These are phyloP conservation scores for Metroxylon sagu DNA, from an alignment of 176 grass and related monocot genomes.

Conservation along the genomic window DNA sequence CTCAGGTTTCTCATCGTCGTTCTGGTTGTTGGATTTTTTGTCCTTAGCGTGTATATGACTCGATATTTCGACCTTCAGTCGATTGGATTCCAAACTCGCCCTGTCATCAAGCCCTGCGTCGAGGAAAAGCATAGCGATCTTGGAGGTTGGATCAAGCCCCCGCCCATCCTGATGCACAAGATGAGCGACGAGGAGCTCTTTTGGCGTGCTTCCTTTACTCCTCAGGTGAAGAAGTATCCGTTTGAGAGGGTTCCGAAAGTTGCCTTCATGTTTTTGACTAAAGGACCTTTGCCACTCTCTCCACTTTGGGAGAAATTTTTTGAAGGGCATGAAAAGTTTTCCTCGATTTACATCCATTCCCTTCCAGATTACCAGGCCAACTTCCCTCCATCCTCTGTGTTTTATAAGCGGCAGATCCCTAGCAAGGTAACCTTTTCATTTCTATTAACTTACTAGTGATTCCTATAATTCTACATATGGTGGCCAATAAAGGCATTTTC, in stretches of 20 bases:
- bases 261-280: slow-evolving; percentile 91
- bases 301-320: slow-evolving; percentile 88
- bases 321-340: slow-evolving; percentile 24
- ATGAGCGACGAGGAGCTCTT: slow-evolving; percentile 83
- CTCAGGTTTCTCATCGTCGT: slow-evolving; percentile 29
- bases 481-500: too few relatives aligned
- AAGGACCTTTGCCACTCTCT: slow-evolving; percentile 56
- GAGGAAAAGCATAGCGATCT: neutral
- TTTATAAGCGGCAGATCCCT: slow-evolving; percentile 65
- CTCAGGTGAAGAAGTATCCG: slow-evolving; percentile 26
- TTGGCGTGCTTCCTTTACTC: slow-evolving; percentile 65
- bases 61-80: slow-evolving; percentile 20
- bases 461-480: too few relatives aligned
- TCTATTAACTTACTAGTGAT: too few relatives aligned
- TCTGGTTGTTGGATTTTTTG: slow-evolving; percentile 24
- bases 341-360: slow-evolving; percentile 69
- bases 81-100: neutral
- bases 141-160: slow-evolving; percentile 11
- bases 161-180: slow-evolving; percentile 47
- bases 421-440: slow-evolving; percentile 47
- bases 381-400: slow-evolving; percentile 45
- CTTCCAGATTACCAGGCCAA: slow-evolving; percentile 44
- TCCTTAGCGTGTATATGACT: slow-evolving; percentile 11
- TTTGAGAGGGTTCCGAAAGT: slow-evolving; percentile 54
- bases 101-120: neutral